Evolutionary conservation across 164 flowering plant species (phyloP).

Genomic region (Hamamelis virginiana): DNA sequence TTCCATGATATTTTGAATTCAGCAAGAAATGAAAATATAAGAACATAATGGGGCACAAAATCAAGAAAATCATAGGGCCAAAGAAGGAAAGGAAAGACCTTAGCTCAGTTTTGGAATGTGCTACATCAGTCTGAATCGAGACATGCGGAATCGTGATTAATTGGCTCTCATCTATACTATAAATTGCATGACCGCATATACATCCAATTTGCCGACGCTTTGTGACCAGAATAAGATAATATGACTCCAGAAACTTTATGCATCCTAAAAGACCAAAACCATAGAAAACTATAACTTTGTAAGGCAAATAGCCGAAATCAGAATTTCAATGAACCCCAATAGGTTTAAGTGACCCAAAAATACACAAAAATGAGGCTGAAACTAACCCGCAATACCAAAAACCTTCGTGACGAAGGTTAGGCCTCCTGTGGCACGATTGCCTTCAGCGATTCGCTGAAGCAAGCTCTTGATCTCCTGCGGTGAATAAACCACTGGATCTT

Average conservation of each 20-base stretch:
- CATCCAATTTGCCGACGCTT: conserved; percentile 91
- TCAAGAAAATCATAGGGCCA: neutral
- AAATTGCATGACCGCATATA: conserved; percentile 95
- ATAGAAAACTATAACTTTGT: neutral
- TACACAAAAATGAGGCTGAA: neutral
- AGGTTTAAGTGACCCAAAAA: too few species aligned
- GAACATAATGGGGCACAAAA: neutral
- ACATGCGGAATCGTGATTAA: conserved; percentile 85
- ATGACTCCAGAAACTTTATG: conserved; percentile 90
- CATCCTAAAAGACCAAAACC: conserved; percentile 52
- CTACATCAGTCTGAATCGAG: conserved; percentile 81
- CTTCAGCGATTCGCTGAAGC: conserved; percentile 88
- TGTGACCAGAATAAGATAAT: conserved; percentile 86
- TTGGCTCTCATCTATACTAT: conserved; percentile 89
- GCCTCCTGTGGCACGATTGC: conserved; percentile 94
- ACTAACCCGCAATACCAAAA: conserved; percentile 87
- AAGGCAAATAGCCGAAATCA: neutral
- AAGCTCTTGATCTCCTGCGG: conserved; percentile 81
- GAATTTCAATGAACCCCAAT: neutral
- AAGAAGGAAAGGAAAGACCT: conserved; percentile 41
- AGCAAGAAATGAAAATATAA: neutral
- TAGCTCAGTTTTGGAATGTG: conserved; percentile 90
- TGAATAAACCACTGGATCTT: conserved; percentile 96
- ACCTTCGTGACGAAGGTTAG: conserved; percentile 69
- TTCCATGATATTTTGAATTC: neutral